Evolutionary conservation across 129 eudicot species (phyloP), one percentile per base, ranked within the genome.

Genomic region (Pittosporum tobira): DNA sequence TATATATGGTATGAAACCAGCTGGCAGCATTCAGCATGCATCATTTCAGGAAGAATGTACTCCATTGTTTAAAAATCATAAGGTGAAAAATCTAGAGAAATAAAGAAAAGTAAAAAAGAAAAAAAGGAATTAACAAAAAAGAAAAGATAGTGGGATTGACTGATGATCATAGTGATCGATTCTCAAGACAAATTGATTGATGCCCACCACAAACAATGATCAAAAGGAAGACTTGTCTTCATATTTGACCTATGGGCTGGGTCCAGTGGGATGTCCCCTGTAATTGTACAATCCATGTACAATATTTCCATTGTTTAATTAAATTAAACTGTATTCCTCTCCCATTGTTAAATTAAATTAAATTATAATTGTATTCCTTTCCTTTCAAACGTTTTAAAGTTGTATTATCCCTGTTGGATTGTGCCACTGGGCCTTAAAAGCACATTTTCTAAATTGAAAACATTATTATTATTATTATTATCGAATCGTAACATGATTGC

Each of bases 221-320:
- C 43, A 54, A 54, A 54, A 54, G 59, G 42, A 29, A 8, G 59
- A 53, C 59, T 53, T 53, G 59, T 28, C 59, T 53, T 53, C 15
- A 27, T 28, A 29, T 29, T 54, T 54, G 43, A 54, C 25, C 34
- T 29, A 42, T 54, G 59, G 59, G 18, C n/a, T n/a, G n/a, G n/a
- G n/a, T n/a, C n/a, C n/a, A n/a, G n/a, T n/a, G n/a, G n/a, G n/a
- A n/a, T n/a, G n/a, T n/a, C n/a, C n/a, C n/a, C n/a, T n/a, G n/a
- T n/a, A n/a, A n/a, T n/a, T 54, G 42, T 53, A n/a, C 59, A 54
- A 54, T 54, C 59, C 0, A 53, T 28, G 42, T 53, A 34, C 11
- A 21, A n/a, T n/a, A n/a, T 21, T 53, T 11, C 59, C 23, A 27
- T 53, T 8, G 45, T 38, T 53, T 53, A n/a, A 34, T 2, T 1